Evolutionary conservation across 1,284 basidiomycete species (phyloP).

Genomic region (Ceratobasidium papillatum): DNA sequence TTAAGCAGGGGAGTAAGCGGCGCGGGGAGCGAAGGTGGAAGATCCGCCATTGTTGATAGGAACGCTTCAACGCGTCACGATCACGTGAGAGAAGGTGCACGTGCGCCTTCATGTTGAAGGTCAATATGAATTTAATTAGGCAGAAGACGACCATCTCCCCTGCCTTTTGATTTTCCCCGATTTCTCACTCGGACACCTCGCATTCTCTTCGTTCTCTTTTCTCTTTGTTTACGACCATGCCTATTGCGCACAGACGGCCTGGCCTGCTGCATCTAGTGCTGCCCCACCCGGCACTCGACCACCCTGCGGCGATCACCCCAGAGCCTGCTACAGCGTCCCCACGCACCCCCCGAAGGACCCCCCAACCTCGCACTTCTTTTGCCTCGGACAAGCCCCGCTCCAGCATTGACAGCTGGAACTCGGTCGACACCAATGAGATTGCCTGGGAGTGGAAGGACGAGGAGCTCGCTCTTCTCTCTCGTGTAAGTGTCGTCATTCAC

Average conservation of each 20-base stretch:
- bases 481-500: constrained; percentile 58
- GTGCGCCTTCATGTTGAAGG: constrained; percentile 23
- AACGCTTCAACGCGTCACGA: constrained; percentile 37
- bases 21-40: constrained; percentile 60
- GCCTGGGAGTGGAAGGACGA: constrained; percentile 78
- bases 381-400: constrained; percentile 35
- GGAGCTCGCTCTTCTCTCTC: constrained; percentile 68
- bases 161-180: constrained; percentile 39
- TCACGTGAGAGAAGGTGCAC: constrained; percentile 26
- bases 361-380: constrained; percentile 23
- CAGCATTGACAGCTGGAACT: constrained; percentile 63
- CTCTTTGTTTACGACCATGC: constrained; percentile 39
- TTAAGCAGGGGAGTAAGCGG: constrained; percentile 67
- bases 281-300: constrained; percentile 61
- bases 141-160: constrained; percentile 30
- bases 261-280: constrained; percentile 60
- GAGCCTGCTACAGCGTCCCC: constrained; percentile 52
- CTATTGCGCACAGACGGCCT: constrained; percentile 42
- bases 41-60: constrained; percentile 21
- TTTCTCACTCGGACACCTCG: constrained; percentile 22
- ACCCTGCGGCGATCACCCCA: constrained; percentile 56
- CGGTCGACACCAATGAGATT: constrained; percentile 67
- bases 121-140: constrained; percentile 26
- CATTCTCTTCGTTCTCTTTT: constrained; percentile 29
- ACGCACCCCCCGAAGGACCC: constrained; percentile 46